Evolutionary conservation across 2,329 filamentous ascomycete species (phyloP), one percentile per base, ranked within the genome.

Genomic region (Didymella keratinophila): DNA sequence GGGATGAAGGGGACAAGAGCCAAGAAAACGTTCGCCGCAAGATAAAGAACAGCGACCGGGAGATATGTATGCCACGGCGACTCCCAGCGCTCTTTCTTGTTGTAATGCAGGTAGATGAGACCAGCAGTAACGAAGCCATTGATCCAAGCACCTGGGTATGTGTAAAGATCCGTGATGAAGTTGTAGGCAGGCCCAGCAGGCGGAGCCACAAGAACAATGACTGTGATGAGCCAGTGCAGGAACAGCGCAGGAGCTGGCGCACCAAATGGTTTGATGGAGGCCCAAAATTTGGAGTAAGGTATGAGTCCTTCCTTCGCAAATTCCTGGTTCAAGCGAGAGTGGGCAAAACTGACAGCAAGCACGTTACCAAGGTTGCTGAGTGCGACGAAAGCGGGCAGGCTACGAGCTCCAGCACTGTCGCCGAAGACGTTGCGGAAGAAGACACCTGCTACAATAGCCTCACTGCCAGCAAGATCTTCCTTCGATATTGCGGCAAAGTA

Each of bases 241-340:
- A 90, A 85, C 9, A 87, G 76, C 72, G 72, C 71, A 9, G 72
- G 62, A 2, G 71, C 63, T 20, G 88, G 89, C 0, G 89, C 83
- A 55, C 87, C 86, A 61, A 87, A 89, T 0, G 89, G 89, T 74
- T 83, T 85, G 68, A 87, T 88, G 3, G 87, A 89, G 0, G 88
- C 88, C 86, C 86, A 91, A 71, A 91, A 84, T 2, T 81, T 80
- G 60, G 85, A 86, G 53, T 83, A 89, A 0, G 89, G 89, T 14
- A 91, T 69, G 5, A 91, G 78, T 0, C 88, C 88, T 67, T 92
- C 89, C 67, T 89, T 89, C 0, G 86, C 89, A 43, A 91, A 79
- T 71, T 91, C 88, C 62, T 88, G 86, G 63, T 86, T 87, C 10
- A 88, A 65, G 0, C 86, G 80, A 0, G 85, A 77, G 52, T 87